Percentiles rank a stretch among this genome's conserved stretches.
Evolutionary conservation across 768 basidiomycete species (phyloP).

Genomic region (Multifurca ochricompacta): DNA sequence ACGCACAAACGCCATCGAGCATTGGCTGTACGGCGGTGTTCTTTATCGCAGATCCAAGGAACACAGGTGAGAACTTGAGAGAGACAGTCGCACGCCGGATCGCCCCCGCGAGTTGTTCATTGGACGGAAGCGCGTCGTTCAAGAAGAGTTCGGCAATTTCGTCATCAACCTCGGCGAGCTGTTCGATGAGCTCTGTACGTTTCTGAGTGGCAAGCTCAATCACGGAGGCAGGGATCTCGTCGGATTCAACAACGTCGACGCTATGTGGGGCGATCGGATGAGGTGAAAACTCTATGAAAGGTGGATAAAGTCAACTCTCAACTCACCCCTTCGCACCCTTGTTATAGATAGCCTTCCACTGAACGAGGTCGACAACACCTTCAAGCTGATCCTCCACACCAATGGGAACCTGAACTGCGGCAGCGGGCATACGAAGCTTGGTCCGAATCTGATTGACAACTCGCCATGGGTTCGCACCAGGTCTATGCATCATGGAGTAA

Average conservation of each 20-base stretch:
- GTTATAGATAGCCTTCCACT: conserved; percentile 93
- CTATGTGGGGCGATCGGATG: conserved; percentile 32
- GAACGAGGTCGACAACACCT: conserved; percentile 90
- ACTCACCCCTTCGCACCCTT: conserved; percentile 88
- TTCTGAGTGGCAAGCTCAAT: conserved; percentile 72
- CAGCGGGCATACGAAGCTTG: conserved; percentile 88
- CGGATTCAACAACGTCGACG: conserved; percentile 65
- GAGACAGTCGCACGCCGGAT: conserved; percentile 83
- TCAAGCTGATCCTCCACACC: conserved; percentile 80
- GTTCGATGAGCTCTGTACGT: conserved; percentile 86
- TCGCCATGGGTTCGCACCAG: conserved; percentile 96
- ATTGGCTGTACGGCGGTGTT: conserved; percentile 94
- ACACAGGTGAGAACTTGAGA: conserved; percentile 93
- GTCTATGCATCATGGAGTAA: conserved; percentile 37
- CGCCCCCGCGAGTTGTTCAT: conserved; percentile 68
- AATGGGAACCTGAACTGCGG: conserved; percentile 94
- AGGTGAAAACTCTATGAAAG: background rate
- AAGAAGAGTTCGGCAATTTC: conserved; percentile 87
- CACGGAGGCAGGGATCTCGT: conserved; percentile 80
- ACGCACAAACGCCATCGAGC: conserved; percentile 91
- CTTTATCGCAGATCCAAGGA: conserved; percentile 94
- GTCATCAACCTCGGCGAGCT: conserved; percentile 95
- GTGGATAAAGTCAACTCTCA: background rate
- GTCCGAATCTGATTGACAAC: conserved; percentile 86
- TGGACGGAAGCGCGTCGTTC: conserved; percentile 69